phyloP scores from a whole-genome alignment of 1,284 basidiomycete genomes.

The Fistulina hepatica region DNA sequence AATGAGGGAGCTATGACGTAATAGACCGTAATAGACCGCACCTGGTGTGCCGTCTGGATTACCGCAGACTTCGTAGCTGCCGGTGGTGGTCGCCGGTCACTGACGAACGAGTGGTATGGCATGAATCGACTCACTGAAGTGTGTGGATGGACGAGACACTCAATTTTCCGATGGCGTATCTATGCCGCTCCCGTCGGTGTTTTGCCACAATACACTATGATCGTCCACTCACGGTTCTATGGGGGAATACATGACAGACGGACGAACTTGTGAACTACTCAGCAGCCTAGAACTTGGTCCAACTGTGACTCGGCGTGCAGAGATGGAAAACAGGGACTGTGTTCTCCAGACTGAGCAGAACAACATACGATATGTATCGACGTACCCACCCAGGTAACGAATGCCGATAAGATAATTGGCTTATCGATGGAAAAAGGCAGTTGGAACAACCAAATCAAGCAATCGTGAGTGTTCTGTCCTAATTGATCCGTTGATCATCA shows the following conservation, averaged over 20 bases:
- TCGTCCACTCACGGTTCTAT: constrained; percentile 32
- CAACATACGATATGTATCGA: no score
- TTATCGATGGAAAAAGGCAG: no score
- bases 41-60: constrained; percentile 69
- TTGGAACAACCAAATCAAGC: no score
- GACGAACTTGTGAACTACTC: no score
- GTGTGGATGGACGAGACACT: constrained; percentile 69
- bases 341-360: no score
- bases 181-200: neutral
- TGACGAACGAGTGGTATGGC: neutral
- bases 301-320: no score
- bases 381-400: no score
- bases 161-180: constrained; percentile 51
- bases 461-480: no score
- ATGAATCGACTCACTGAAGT: constrained; percentile 51
- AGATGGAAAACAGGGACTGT: no score
- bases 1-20: constrained; percentile 1
- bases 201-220: neutral
- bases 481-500: no score
- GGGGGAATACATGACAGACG: constrained; percentile 40
- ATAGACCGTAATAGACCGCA: constrained; percentile 21
- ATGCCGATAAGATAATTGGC: no score
- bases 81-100: constrained; percentile 4
- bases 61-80: constrained; percentile 72
- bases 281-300: no score